Evolutionary conservation across 306 rosid genomes (phyloP), one percentile per base, ranked within the genome.

Genomic region (Pterocarpus macrocarpus): DNA sequence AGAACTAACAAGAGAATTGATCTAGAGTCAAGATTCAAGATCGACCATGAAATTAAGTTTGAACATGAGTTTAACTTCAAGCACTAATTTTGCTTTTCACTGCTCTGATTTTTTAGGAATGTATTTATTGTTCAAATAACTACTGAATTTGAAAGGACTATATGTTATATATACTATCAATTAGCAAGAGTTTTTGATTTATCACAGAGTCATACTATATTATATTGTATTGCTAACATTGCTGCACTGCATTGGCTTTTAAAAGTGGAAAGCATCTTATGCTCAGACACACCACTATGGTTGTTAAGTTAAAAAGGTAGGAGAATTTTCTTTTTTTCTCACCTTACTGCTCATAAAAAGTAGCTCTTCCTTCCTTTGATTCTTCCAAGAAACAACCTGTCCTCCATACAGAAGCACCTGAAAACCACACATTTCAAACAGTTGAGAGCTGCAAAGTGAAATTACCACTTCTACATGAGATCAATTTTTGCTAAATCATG

Each of bases 321-420:
- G 17, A 58, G 63, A 44, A 36, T 41, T 69, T 2, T 81, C 32
- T 47, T n/a, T 28, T 34, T 39, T 73, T 79, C 44, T 78, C 77
- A 92, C 97, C 95, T 90, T 92, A 34, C 90, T 90, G 85, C 97
- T 89, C 91, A 75, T 81, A 47, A 89, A 92, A 77, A 92, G 91
- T n/a, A 90, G 82, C 71, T 92, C 95, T 86, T 92, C 95, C 45
- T 87, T 86, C 70, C 85, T 41, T 36, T 89, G 90, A 84, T 90
- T 92, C 87, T 92, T 92, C 97, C 97, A 92, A 5, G 97, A 90
- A 64, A 90, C 85, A 52, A 92, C 85, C 78, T 89, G 95, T 17
- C 92, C 97, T 57, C 97, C 97, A 66, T 90, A 85, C 11, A 92
- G 90, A 66, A 89, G 88, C 77, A 92, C 95, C 97, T 92, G 89